Percentiles rank a stretch among this genome's conserved stretches.
phyloP scores from a whole-genome alignment of 2,329 filamentous ascomycete species.

The Cephalotrichum gorgonifer region DNA sequence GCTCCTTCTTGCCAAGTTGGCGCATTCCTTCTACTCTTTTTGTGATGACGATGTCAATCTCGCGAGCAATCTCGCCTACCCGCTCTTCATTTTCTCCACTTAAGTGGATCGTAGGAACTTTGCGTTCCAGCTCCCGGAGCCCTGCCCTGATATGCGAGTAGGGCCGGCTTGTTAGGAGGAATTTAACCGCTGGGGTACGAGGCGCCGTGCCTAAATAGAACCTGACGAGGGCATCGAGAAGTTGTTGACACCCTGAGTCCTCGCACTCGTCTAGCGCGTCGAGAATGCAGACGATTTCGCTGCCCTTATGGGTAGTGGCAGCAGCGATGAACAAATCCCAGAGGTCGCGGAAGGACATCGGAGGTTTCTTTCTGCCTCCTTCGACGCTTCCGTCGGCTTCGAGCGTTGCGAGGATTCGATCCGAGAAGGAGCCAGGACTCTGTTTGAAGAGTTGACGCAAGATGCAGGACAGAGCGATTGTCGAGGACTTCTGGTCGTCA shows the following conservation, averaged over 20 bases:
- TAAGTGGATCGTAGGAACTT: conserved; percentile 10
- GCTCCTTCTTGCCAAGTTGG: conserved; percentile 7
- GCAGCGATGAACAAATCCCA: conserved; percentile 18
- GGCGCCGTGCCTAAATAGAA: neutral
- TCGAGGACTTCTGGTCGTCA: conserved; percentile 18
- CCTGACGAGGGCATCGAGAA: neutral
- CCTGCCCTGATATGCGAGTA: conserved; percentile 14
- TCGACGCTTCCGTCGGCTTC: conserved; percentile 7
- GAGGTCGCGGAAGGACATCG: conserved; percentile 15
- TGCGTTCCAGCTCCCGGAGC: conserved; percentile 9
- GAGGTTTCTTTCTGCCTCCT: conserved; percentile 1
- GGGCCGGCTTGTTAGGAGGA: conserved; percentile 22
- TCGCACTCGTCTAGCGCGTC: conserved; percentile 31
- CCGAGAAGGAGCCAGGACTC: conserved; percentile 12
- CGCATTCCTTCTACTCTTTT: too few relatives aligned
- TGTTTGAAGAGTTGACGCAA: conserved; percentile 25
- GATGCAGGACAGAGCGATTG: conserved; percentile 21
- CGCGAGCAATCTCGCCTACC: conserved; percentile 8
- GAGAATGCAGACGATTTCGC: conserved; percentile 22
- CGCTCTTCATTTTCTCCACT: conserved; percentile 10
- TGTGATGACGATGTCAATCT: conserved; percentile 13
- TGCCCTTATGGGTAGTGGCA: conserved; percentile 5
- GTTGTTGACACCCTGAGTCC: conserved; percentile 3
- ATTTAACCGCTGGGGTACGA: conserved; percentile 16
- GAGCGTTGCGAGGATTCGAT: conserved; percentile 7